Evolutionary conservation across 2,329 filamentous ascomycete species (phyloP), one percentile per base, ranked within the genome.

Genomic region (Parastagonospora nodorum): DNA sequence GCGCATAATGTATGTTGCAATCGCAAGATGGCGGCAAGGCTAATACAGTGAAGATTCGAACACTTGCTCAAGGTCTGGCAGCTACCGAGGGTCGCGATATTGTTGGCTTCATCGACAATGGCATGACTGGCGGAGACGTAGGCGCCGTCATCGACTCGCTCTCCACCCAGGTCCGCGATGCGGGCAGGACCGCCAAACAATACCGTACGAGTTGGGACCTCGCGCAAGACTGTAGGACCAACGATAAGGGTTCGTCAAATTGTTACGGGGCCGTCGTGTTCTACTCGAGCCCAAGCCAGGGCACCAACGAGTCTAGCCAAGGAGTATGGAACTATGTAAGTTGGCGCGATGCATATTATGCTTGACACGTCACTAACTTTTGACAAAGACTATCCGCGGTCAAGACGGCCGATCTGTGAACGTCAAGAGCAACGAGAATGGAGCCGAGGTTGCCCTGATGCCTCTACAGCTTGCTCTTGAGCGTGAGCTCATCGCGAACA

Each of bases 401-500:
- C 49, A 53, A 30, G 29, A 19, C 6, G 28, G 38, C 8, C 53
- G 52, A 8, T 41, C 15, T 8, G 44, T 49, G 5, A 55, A 67
- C 37, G 48, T 67, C 24, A 63, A 40, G 11, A 55, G 39, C 29
- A 36, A 59, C 8, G 43, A 45, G 2, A 61, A 63, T 33, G 45
- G 44, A 10, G 33, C 42, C 4, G 55, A 68, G 36, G 41, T 57
- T 8, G 56, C 62, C 15, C 46, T 58, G 7, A 45, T 66, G 8
- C 64, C 61, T 2, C 46, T 68, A 5, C 63, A 68, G 40, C 60
- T 45, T 12, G 63, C 61, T 19, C 28, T 68, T n/a, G 61, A 66
- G 16, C 16, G 12, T 8, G 64, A 61, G 15, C 60, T 68, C 36
- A 82, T 84, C 8, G 72, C 72, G 8, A 61, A 83, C 16, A 80